Percentiles rank a stretch among this genome's conserved stretches.
Evolutionary conservation across 495 filamentous ascomycete genomes (phyloP).

Genomic region (Aspergillus olivimuriae): DNA sequence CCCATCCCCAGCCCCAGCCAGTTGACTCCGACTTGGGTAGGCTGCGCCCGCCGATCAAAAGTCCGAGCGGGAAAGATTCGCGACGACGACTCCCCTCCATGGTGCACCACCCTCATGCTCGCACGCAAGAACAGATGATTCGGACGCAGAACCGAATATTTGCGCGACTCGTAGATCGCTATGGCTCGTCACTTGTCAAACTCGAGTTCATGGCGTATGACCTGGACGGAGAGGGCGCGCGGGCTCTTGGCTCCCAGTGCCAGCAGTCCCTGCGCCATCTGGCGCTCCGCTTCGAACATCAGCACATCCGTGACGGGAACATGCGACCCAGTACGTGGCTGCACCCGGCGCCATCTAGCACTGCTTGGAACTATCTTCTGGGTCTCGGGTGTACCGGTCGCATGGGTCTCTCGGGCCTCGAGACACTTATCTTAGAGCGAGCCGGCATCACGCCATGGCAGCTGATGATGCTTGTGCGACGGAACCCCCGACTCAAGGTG

Average conservation of each 20-base stretch:
- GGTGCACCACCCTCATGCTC: neutral
- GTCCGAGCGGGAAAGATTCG: neutral
- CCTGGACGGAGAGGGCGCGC: conserved; percentile 18
- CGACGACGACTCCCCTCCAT: neutral
- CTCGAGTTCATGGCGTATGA: conserved; percentile 31
- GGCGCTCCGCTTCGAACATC: conserved; percentile 33
- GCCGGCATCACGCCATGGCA: conserved; percentile 33
- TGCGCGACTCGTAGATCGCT: conserved; percentile 14
- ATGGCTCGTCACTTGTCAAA: conserved; percentile 17
- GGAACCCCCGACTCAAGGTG: conserved; percentile 20
- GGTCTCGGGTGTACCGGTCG: conserved; percentile 16
- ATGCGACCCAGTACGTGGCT: conserved; percentile 22
- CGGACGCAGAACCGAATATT: conserved; percentile 22
- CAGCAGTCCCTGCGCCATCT: conserved; percentile 22
- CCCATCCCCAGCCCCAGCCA: no score
- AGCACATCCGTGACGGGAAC: conserved; percentile 24
- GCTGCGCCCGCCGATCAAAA: no score
- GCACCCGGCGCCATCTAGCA: conserved; percentile 20
- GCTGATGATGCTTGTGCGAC: conserved; percentile 25
- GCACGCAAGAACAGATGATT: conserved; percentile 16
- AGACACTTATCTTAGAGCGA: conserved; percentile 24
- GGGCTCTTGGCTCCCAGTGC: conserved; percentile 16
- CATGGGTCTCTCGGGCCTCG: conserved; percentile 16
- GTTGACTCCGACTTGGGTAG: no score
- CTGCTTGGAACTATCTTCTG: conserved; percentile 28